Percentiles rank a stretch among this genome's conserved stretches.
phyloP scores from a whole-genome alignment of 345 rosid genomes.

The Dipteronia dyeriana region DNA sequence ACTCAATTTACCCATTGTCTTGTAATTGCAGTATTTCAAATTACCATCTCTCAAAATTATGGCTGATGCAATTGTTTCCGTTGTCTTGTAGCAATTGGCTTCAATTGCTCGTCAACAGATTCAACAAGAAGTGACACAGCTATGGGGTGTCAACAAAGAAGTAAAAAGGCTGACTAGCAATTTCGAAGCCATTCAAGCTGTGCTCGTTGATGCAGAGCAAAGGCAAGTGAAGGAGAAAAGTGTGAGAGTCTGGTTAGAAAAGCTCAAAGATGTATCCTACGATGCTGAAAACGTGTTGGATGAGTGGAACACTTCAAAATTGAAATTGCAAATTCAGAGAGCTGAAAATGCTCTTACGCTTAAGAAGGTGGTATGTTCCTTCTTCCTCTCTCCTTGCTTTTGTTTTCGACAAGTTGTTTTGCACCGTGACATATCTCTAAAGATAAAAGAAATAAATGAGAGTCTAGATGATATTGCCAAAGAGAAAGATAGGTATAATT shows the following conservation, averaged over 20 bases:
- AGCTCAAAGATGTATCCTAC: not conserved
- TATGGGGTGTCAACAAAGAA: not conserved
- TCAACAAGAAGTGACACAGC: not conserved
- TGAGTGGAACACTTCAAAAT: not conserved
- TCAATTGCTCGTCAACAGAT: not conserved
- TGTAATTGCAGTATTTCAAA: no score
- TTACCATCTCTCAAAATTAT: no score
- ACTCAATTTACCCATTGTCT: no score
- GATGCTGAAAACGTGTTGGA: not conserved
- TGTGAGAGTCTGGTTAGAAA: not conserved
- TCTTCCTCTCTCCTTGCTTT: not conserved
- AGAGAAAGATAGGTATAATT: no score
- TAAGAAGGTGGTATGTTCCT: not conserved
- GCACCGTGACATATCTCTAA: not conserved
- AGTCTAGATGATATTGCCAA: no score
- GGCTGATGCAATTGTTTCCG: not conserved
- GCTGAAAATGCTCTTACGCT: no score
- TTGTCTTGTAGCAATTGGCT: not conserved
- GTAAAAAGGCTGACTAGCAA: not conserved
- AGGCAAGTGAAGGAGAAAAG: not conserved
- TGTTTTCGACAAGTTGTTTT: no score
- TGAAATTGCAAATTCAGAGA: not conserved
- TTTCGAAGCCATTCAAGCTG: no score
- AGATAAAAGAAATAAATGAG: not conserved
- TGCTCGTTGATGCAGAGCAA: not conserved